A percentile compares a stretch with the other conserved stretches of the same genome.
Conservation (phyloP, 179 eudicot species). For the Spergularia azorica region DNA sequence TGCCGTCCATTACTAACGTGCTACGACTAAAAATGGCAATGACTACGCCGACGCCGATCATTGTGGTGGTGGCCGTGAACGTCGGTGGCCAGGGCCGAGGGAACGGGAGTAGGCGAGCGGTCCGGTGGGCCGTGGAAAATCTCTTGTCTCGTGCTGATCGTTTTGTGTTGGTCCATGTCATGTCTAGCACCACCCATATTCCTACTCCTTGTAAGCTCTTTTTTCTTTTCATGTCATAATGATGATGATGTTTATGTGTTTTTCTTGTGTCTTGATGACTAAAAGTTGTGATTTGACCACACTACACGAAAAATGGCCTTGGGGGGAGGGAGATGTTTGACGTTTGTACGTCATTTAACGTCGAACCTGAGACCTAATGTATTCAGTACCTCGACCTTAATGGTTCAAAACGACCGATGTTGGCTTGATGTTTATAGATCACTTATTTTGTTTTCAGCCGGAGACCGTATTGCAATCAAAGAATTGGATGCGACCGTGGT, state of each 20-base stretch:
- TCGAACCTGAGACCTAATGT: too few relatives aligned
- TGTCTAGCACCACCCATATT: slow-evolving; percentile 64
- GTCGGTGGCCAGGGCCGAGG: slow-evolving; percentile 44
- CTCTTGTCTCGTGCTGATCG: slow-evolving; percentile 48
- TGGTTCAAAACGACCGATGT: neutral
- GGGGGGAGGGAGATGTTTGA: too few relatives aligned
- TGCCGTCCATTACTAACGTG: neutral
- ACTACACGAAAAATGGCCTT: too few relatives aligned
- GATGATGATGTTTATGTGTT: neutral
- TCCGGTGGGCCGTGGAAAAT: slow-evolving; percentile 74
- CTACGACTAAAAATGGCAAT: neutral
- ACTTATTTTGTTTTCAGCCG: slow-evolving; percentile 47
- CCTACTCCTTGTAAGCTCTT: slow-evolving; percentile 61
- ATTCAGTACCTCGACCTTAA: too few relatives aligned
- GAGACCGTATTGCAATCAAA: slow-evolving; percentile 52
- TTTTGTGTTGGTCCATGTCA: slow-evolving; percentile 66
- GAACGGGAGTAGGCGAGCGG: slow-evolving; percentile 72
- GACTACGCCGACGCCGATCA: slow-evolving; percentile 11
- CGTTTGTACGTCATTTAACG: neutral
- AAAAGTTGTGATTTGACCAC: too few relatives aligned
- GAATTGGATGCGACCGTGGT: slow-evolving; percentile 59
- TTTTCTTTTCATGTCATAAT: neutral
- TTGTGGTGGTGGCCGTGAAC: slow-evolving; percentile 70
- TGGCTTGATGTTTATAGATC: too few relatives aligned
- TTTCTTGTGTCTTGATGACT: too few relatives aligned